These are phyloP conservation scores for Castanopsis chinensis DNA, from an alignment of 306 rosid genomes.

Conservation along the genomic window DNA sequence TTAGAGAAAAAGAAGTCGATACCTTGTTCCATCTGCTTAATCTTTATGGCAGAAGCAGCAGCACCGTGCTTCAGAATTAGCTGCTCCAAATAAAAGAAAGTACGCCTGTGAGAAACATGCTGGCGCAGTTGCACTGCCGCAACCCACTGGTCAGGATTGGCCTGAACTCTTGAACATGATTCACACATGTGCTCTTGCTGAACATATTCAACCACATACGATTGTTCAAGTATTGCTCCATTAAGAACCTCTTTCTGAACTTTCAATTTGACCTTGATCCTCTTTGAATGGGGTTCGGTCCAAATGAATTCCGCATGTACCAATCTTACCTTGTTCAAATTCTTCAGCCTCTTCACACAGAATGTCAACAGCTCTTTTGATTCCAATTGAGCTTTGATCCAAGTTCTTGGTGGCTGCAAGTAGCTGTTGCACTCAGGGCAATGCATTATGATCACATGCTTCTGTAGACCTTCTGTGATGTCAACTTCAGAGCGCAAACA, in stretches of 20 bases:
- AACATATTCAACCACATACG: slow-evolving; percentile 53
- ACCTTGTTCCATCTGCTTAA: slow-evolving; percentile 65
- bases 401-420: slow-evolving; percentile 68
- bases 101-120: slow-evolving; percentile 59
- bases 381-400: slow-evolving; percentile 60
- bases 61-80: slow-evolving; percentile 64
- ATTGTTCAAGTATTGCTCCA: slow-evolving; percentile 61
- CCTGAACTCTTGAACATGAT: slow-evolving; percentile 56
- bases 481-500: slow-evolving; percentile 66
- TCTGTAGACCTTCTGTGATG: slow-evolving; percentile 68
- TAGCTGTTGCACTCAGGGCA: slow-evolving; percentile 62
- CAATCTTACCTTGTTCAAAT: slow-evolving; percentile 45
- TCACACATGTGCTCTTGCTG: slow-evolving; percentile 64
- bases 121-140: slow-evolving; percentile 74
- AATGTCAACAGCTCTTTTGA: slow-evolving; percentile 59
- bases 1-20: slow-evolving; percentile 69
- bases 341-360: slow-evolving; percentile 59
- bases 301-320: slow-evolving; percentile 51
- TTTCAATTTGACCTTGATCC: slow-evolving; percentile 54
- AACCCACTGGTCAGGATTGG: slow-evolving; percentile 75
- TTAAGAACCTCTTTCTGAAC: slow-evolving; percentile 66
- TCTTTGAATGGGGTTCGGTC: slow-evolving; percentile 66
- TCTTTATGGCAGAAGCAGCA: slow-evolving; percentile 60
- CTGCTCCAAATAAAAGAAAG: slow-evolving; percentile 70
- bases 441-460: slow-evolving; percentile 41